phyloP scores from a whole-genome alignment of 1,139 yeast species.

The Debaryomyces sp. region DNA sequence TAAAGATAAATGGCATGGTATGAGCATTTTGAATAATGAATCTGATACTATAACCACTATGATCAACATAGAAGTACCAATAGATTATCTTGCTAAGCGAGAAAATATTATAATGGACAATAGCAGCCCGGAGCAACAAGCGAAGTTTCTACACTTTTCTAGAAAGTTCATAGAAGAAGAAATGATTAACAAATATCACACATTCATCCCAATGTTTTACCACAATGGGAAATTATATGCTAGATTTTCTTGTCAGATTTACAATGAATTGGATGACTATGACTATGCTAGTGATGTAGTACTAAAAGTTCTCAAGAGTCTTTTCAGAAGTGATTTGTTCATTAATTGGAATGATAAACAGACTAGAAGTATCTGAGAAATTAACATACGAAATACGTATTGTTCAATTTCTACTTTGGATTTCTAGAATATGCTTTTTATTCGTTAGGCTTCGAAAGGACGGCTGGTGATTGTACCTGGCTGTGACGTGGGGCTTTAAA shows the following conservation, averaged over 20 bases:
- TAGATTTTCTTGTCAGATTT: slow-evolving; percentile 63
- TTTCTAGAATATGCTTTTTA: neutral
- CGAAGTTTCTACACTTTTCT: neutral
- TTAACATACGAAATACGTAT: neutral
- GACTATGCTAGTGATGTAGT: slow-evolving; percentile 39
- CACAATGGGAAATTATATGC: slow-evolving; percentile 48
- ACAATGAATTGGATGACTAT: slow-evolving; percentile 59
- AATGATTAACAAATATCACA: slow-evolving; percentile 31
- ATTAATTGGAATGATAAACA: neutral
- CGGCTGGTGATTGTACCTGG: neutral
- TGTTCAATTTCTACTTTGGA: neutral
- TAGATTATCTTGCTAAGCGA: slow-evolving; percentile 1
- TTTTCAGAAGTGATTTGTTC: neutral
- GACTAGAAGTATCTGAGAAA: neutral
- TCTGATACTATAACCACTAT: slow-evolving; percentile 40
- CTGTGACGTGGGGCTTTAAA: neutral
- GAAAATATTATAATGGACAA: slow-evolving; percentile 16
- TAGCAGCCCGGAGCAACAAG: neutral
- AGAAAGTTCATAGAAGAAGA: slow-evolving; percentile 9
- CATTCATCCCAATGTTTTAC: slow-evolving; percentile 48
- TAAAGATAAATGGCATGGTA: slow-evolving; percentile 35
- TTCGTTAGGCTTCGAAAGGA: neutral
- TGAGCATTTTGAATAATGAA: slow-evolving; percentile 33
- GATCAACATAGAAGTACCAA: slow-evolving; percentile 52
- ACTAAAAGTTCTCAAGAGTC: neutral